Percentiles rank a stretch among this genome's conserved stretches.
phyloP scores from a whole-genome alignment of 2,329 filamentous ascomycete species.

The Pyrenochaeta sp. region DNA sequence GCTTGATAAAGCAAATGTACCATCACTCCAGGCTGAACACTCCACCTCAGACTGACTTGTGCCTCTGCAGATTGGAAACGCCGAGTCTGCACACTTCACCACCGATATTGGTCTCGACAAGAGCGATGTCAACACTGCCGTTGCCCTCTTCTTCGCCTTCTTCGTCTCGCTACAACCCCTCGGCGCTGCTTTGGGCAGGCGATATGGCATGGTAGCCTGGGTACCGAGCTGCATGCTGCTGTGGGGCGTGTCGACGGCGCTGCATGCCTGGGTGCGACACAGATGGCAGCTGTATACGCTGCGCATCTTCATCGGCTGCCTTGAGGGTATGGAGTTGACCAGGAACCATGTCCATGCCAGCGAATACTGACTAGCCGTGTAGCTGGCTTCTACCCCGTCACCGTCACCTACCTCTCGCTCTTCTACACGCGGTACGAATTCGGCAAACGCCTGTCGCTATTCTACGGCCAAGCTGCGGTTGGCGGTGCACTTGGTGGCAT shows the following conservation, averaged over 20 bases:
- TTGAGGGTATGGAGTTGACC: constrained; percentile 51
- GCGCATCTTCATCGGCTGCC: constrained; percentile 56
- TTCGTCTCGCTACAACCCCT: constrained; percentile 67
- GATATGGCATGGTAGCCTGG: constrained; percentile 64
- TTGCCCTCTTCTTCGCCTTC: constrained; percentile 66
- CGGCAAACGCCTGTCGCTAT: constrained; percentile 61
- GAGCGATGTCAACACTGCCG: constrained; percentile 64
- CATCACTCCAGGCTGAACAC: background rate
- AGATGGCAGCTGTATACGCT: constrained; percentile 59
- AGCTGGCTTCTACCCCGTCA: constrained; percentile 68
- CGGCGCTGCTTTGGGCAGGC: constrained; percentile 65
- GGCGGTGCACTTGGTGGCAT: constrained; percentile 66
- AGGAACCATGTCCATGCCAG: too few species aligned
- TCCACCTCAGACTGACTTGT: background rate
- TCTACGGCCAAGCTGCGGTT: constrained; percentile 66
- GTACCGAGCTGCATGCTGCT: constrained; percentile 66
- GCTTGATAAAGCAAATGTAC: constrained; percentile 60
- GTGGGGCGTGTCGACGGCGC: constrained; percentile 60
- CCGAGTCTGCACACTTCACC: constrained; percentile 67
- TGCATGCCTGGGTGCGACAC: constrained; percentile 57
- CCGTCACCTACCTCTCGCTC: constrained; percentile 65
- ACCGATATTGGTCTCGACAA: constrained; percentile 61
- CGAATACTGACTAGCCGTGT: constrained; percentile 26
- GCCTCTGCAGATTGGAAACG: constrained; percentile 57
- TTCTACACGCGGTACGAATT: constrained; percentile 69